These are phyloP conservation scores for Debaryomyces sp. DNA, from an alignment of 1,139 yeast species.

Conservation along the genomic window DNA sequence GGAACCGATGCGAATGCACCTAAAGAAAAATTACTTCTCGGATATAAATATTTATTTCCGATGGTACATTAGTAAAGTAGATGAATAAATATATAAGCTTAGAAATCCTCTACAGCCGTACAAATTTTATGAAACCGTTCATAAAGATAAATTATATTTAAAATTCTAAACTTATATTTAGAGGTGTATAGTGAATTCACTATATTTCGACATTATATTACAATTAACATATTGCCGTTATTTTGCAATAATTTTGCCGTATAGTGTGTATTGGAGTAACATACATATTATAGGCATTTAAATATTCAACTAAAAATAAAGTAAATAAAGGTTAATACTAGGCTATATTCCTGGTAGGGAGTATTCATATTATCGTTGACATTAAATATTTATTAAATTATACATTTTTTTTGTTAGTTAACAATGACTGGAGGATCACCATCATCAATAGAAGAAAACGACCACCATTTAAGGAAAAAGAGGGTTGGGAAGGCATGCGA, in stretches of 20 bases:
- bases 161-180: not conserved
- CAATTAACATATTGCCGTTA: not conserved
- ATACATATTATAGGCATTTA: not conserved
- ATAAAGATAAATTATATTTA: not conserved
- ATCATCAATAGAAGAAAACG: conserved; percentile 14
- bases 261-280: not conserved
- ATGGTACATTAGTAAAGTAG: not conserved
- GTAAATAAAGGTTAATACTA: not conserved
- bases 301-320: not conserved
- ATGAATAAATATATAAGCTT: not conserved
- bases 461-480: conserved; percentile 48
- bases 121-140: not conserved
- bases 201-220: not conserved
- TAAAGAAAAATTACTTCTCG: not conserved
- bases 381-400: not conserved
- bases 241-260: not conserved
- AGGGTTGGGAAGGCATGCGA: conserved; percentile 84
- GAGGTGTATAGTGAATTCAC: not conserved
- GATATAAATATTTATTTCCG: not conserved
- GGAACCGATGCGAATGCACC: not conserved
- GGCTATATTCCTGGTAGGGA: not conserved
- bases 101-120: conserved; percentile 2
- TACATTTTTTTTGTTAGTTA: not conserved
- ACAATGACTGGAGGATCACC: conserved; percentile 11
- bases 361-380: not conserved